phyloP scores from a whole-genome alignment of 106 monocot genomes.

The Triglochin maritima region DNA sequence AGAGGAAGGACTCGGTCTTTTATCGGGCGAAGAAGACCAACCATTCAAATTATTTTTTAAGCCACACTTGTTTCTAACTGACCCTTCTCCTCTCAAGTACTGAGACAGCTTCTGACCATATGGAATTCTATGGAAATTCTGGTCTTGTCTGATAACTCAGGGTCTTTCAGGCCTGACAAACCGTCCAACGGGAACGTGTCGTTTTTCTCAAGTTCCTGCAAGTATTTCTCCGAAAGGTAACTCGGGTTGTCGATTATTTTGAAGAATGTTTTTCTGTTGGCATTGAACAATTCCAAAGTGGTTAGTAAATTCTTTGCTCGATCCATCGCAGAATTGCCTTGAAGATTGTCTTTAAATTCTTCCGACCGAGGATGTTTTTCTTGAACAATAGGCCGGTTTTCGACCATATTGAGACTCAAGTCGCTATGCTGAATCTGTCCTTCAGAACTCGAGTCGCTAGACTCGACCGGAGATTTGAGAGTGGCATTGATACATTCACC shows the following conservation, averaged over 20 bases:
- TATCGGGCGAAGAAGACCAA: not conserved
- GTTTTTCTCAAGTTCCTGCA: not conserved
- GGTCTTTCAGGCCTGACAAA: too few relatives aligned
- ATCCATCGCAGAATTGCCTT: not conserved
- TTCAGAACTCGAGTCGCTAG: not conserved
- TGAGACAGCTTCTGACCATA: slow-evolving; percentile 44
- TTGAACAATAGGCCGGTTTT: not conserved
- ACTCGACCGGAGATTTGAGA: too few relatives aligned
- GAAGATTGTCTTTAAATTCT: not conserved
- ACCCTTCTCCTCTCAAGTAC: slow-evolving; percentile 1
- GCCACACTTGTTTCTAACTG: not conserved
- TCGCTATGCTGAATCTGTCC: not conserved
- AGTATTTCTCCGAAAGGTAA: not conserved
- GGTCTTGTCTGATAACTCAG: too few relatives aligned
- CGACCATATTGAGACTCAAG: not conserved
- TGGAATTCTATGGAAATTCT: slow-evolving; percentile 52
- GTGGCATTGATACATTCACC: too few relatives aligned
- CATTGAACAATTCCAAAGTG: not conserved
- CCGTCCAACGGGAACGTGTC: not conserved
- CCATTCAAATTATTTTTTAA: not conserved
- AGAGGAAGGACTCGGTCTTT: not conserved
- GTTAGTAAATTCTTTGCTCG: not conserved
- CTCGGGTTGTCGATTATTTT: not conserved
- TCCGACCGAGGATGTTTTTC: not conserved
- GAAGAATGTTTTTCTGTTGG: not conserved